These are phyloP conservation scores for Saururus chinensis DNA, from an alignment of 164 flowering plant species.

Conservation along the genomic window DNA sequence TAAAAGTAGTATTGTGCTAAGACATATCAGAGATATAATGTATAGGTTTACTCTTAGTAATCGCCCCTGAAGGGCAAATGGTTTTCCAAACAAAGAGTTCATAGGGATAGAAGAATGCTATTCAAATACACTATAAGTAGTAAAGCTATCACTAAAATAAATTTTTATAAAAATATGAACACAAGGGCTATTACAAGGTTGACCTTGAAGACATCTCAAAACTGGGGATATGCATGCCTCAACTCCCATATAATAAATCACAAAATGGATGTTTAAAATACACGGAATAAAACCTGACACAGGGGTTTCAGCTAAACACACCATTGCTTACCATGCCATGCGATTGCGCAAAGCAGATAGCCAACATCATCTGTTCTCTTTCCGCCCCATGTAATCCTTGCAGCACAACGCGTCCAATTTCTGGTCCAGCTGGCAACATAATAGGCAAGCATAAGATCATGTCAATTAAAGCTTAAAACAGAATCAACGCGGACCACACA, in stretches of 20 bases:
- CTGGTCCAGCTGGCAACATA: background rate
- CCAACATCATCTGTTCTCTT: background rate
- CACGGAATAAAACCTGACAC: background rate
- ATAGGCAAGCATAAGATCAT: background rate
- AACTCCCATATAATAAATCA: background rate
- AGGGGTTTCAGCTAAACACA: background rate
- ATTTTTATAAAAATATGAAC: too few relatives aligned
- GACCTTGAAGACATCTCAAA: background rate
- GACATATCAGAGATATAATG: too few relatives aligned
- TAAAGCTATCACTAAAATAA: too few relatives aligned
- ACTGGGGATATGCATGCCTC: background rate
- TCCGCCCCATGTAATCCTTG: background rate
- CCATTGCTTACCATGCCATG: background rate
- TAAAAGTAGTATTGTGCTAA: too few relatives aligned
- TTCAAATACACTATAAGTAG: too few relatives aligned
- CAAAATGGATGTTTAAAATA: background rate
- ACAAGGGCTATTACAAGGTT: background rate
- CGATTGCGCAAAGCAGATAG: background rate
- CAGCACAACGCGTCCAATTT: background rate
- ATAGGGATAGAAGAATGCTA: too few relatives aligned
- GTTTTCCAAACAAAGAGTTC: too few relatives aligned
- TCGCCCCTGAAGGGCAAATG: too few relatives aligned
- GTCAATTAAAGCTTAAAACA: background rate
- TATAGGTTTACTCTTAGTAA: too few relatives aligned
- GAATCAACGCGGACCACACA: background rate